phyloP scores from a whole-genome alignment of 2,329 filamentous ascomycete species.

The Plectosphaerella plurivora region DNA sequence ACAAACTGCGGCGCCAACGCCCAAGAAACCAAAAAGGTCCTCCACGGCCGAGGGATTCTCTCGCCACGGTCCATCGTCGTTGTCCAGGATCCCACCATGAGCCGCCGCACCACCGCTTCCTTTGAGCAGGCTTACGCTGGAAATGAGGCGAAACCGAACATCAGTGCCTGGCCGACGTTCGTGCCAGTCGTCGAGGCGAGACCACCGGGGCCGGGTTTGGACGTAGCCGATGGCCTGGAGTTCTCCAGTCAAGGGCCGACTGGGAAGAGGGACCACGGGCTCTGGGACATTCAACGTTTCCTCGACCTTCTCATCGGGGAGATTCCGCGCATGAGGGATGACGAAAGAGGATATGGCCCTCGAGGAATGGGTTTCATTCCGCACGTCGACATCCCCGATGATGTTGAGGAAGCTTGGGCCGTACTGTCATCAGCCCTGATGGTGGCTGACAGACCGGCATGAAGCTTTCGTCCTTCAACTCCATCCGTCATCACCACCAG shows the following conservation, averaged over 20 bases:
- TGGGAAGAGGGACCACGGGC: conserved; percentile 1
- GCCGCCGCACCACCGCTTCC: conserved; percentile 31
- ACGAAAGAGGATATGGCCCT: conserved; percentile 37
- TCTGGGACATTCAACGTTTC: conserved; percentile 35
- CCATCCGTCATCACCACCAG: too few relatives aligned
- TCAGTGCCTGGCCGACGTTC: conserved; percentile 9
- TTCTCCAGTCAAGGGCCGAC: not conserved
- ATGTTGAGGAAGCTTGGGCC: conserved; percentile 28
- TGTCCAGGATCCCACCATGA: conserved; percentile 42
- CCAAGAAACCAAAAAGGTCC: conserved; percentile 24
- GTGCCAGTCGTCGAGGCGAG: conserved; percentile 2
- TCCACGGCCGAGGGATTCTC: conserved; percentile 21
- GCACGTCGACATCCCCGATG: conserved; percentile 34
- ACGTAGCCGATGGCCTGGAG: not conserved
- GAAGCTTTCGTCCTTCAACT: not conserved
- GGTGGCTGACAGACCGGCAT: not conserved
- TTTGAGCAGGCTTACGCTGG: conserved; percentile 32
- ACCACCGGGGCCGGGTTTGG: not conserved
- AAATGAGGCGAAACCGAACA: not conserved
- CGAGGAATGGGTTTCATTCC: conserved; percentile 34
- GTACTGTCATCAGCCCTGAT: not conserved
- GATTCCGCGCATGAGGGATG: conserved; percentile 35
- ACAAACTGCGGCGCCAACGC: conserved; percentile 43
- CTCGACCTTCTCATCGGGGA: conserved; percentile 36
- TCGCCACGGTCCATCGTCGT: conserved; percentile 23